Evolutionary conservation across 2,329 filamentous ascomycete species (phyloP), one percentile per base, ranked within the genome.

Genomic region (Alternaria panax): DNA sequence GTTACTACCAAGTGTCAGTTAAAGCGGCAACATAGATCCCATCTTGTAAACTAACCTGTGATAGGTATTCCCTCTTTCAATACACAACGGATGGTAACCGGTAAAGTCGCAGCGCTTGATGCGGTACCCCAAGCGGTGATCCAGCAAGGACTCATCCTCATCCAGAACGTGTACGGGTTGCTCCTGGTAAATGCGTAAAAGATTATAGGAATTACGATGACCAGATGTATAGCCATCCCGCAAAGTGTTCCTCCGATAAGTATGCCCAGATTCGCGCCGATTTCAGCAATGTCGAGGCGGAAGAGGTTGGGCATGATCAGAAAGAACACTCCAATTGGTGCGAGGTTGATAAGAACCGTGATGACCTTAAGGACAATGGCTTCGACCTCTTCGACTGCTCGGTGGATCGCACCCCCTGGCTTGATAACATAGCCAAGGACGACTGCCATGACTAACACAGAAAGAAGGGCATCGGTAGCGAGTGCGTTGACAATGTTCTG

Each of bases 101-200:
- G 80, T 22, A 86, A 74, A 1, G 84, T 86, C 7, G 83, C 84
- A 12, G 84, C 84, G 2, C 81, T 84, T 1, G 82, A 84, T 1
- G 84, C 83, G 11, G 83, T 81, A 38, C 84, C 83, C 83, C 84
- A 86, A 0, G 83, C 84, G 1, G 83, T 85, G 51, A 85, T 76
- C 84, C 84, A 86, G 0, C 83, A 83, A 0, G 81, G 81, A 3
- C 82, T 82, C 59, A 79, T 80, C 59, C 79, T 81, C 59, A 83
- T 18, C 83, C 83, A 85, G 65, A 80, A 77, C 0, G 75, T 54
- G 54, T 83, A 86, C 0, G 83, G 82, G 63, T 86, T 86, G 59
- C 73, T 68, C 50, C 81, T 73, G 1, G 77, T 79, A 54, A 75
- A 20, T 6, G 52, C 54, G 38, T 73, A 70, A 52, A 72, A 70